A percentile compares a stretch with the other conserved stretches of the same genome.
Evolutionary conservation across 2,329 filamentous ascomycete genomes (phyloP).

Genomic region (Cercospora nicotianae): DNA sequence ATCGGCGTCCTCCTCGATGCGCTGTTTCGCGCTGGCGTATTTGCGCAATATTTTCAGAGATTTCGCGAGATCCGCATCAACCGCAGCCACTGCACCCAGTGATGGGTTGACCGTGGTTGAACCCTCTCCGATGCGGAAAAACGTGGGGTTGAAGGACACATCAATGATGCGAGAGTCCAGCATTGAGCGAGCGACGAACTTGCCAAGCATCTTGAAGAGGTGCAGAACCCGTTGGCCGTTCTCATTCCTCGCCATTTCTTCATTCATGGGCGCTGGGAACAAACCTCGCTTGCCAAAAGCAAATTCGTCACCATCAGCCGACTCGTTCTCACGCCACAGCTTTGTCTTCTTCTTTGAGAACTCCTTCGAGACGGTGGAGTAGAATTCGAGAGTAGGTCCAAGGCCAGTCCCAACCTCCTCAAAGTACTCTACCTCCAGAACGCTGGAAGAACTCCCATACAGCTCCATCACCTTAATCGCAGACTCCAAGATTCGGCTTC

Average conservation of each 20-base stretch:
- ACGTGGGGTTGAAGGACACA: constrained; percentile 93
- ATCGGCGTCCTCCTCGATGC: constrained; percentile 69
- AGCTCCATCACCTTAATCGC: constrained; percentile 98
- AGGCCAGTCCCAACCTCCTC: constrained; percentile 96
- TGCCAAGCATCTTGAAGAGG: constrained; percentile 89
- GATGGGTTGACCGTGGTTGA: constrained; percentile 71
- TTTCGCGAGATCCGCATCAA: constrained; percentile 81
- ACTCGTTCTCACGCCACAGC: constrained; percentile 92
- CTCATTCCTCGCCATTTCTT: constrained; percentile 69
- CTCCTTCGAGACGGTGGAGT: constrained; percentile 94
- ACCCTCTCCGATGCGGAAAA: constrained; percentile 88
- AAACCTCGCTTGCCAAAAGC: constrained; percentile 81
- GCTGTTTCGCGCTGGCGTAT: constrained; percentile 79
- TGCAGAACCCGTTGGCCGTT: constrained; percentile 85
- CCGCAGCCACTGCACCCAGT: constrained; percentile 81
- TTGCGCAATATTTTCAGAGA: constrained; percentile 85
- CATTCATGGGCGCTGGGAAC: constrained; percentile 87
- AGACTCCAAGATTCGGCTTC: constrained; percentile 91
- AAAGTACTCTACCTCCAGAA: constrained; percentile 97
- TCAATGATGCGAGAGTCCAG: constrained; percentile 97
- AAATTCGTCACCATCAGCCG: constrained; percentile 70
- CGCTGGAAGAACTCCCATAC: constrained; percentile 93
- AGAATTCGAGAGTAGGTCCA: constrained; percentile 94
- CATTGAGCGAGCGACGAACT: constrained; percentile 97
- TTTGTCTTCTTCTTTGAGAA: constrained; percentile 97